These are phyloP conservation scores for Mortierella claussenii DNA, from an alignment of 192 early-diverging fungal genomes.

Conservation along the genomic window DNA sequence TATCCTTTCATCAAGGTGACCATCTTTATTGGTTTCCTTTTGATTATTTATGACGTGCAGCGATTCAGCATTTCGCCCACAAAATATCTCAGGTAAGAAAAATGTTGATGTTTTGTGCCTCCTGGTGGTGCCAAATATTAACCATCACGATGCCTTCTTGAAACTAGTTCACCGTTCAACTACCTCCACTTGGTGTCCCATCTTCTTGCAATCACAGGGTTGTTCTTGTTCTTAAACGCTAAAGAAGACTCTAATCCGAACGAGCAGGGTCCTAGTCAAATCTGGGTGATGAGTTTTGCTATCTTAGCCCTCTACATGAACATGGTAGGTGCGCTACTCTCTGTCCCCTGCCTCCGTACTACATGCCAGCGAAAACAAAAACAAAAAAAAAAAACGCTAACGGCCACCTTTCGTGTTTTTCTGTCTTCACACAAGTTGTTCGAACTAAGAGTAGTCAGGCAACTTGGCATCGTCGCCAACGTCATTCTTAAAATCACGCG, in stretches of 20 bases:
- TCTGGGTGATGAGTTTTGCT: conserved; percentile 26
- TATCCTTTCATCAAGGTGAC: conserved; percentile 7
- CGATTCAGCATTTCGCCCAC: conserved; percentile 4
- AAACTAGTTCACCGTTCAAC: conserved; percentile 34
- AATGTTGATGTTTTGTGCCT: not conserved
- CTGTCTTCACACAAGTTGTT: too few relatives aligned
- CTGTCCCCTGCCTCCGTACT: too few relatives aligned
- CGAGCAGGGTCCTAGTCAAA: conserved; percentile 13
- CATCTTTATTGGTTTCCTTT: conserved; percentile 1
- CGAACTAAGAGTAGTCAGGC: conserved; percentile 29
- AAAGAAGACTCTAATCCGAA: not conserved
- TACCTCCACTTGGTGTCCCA: conserved; percentile 18
- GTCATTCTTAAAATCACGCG: conserved; percentile 35
- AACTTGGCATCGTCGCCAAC: conserved; percentile 46
- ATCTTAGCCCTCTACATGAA: conserved; percentile 27
- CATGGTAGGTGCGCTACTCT: conserved; percentile 39
- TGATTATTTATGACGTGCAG: conserved; percentile 8
- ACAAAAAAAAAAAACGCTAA: too few relatives aligned
- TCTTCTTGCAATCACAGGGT: conserved; percentile 2
- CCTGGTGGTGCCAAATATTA: too few relatives aligned
- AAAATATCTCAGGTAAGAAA: conserved; percentile 32
- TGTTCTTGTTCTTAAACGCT: conserved; percentile 4
- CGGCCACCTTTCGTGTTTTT: too few relatives aligned
- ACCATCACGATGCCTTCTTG: too few relatives aligned
- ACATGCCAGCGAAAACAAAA: too few relatives aligned